Evolutionary conservation across 768 basidiomycete genomes (phyloP).

Genomic region (Terana coerulea): DNA sequence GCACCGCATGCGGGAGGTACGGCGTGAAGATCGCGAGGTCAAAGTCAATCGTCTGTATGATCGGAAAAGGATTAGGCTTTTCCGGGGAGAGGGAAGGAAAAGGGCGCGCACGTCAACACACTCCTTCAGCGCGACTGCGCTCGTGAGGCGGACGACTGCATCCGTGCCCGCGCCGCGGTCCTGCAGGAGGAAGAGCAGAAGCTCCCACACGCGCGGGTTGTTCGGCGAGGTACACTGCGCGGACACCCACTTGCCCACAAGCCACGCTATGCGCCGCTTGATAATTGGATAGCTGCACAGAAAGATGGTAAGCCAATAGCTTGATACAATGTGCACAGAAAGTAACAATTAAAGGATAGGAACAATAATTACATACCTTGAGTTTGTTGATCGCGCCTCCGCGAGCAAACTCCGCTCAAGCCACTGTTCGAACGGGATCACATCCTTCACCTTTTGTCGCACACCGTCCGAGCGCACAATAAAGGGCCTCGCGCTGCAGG

Average conservation of each 20-base stretch:
- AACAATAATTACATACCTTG: slow-evolving; percentile 40
- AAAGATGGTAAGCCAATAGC: slow-evolving; percentile 5
- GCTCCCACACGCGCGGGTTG: slow-evolving; percentile 71
- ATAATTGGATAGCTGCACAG: slow-evolving; percentile 86
- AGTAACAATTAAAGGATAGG: not conserved
- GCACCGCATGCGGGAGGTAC: slow-evolving; percentile 55
- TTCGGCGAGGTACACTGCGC: slow-evolving; percentile 60
- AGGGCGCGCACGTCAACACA: slow-evolving; percentile 77
- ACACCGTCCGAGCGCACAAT: slow-evolving; percentile 87
- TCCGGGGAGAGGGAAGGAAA: not conserved
- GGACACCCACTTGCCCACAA: slow-evolving; percentile 85
- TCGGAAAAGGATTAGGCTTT: not conserved
- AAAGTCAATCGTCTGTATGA: slow-evolving; percentile 57
- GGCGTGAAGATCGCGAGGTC: slow-evolving; percentile 62
- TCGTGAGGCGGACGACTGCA: slow-evolving; percentile 81
- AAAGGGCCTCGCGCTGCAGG: slow-evolving; percentile 81
- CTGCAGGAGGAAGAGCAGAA: slow-evolving; percentile 71
- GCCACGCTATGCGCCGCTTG: slow-evolving; percentile 93
- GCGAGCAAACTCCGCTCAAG: slow-evolving; percentile 51
- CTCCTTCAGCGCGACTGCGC: slow-evolving; percentile 74
- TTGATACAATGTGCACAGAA: slow-evolving; percentile 2
- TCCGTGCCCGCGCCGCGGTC: slow-evolving; percentile 72
- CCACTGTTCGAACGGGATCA: slow-evolving; percentile 71
- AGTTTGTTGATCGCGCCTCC: slow-evolving; percentile 58
- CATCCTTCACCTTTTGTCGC: slow-evolving; percentile 54